These are phyloP conservation scores for Ophiostoma sp. DNA, from an alignment of 2,329 filamentous ascomycete genomes.

Conservation along the genomic window DNA sequence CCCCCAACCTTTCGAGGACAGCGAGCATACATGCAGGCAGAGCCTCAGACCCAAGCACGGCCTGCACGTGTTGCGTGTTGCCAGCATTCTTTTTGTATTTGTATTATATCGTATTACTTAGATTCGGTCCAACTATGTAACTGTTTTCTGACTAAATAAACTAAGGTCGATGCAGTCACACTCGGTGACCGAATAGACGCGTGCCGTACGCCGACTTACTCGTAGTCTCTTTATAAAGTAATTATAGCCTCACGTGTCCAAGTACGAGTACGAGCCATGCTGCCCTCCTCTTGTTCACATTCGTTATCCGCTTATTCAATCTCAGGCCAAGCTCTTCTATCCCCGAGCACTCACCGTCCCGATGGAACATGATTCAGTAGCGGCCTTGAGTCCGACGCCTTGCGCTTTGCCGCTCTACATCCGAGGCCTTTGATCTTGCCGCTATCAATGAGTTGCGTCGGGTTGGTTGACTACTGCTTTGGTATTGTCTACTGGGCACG, in stretches of 20 bases:
- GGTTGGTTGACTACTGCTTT: not conserved
- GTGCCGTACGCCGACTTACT: not conserved
- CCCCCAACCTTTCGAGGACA: too few species aligned
- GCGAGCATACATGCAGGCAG: not conserved
- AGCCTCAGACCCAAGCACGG: constrained; percentile 8
- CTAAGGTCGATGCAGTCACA: not conserved
- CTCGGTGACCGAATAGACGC: not conserved
- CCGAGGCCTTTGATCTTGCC: not conserved
- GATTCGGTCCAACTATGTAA: not conserved
- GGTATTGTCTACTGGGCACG: not conserved
- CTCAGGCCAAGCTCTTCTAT: not conserved
- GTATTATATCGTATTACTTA: not conserved
- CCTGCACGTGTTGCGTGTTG: not conserved
- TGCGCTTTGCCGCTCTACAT: not conserved
- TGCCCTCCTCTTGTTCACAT: not conserved
- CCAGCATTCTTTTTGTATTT: not conserved
- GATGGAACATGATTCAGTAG: constrained; percentile 3
- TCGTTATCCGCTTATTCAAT: not conserved
- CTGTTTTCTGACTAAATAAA: not conserved
- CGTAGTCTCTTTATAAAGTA: not conserved
- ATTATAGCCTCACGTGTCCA: not conserved
- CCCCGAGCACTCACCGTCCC: not conserved
- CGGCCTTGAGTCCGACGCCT: not conserved
- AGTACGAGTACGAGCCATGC: not conserved
- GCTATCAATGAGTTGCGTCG: not conserved